Conservation (phyloP, 192 early-diverging fungal species). For the Coemansia sp. region DNA sequence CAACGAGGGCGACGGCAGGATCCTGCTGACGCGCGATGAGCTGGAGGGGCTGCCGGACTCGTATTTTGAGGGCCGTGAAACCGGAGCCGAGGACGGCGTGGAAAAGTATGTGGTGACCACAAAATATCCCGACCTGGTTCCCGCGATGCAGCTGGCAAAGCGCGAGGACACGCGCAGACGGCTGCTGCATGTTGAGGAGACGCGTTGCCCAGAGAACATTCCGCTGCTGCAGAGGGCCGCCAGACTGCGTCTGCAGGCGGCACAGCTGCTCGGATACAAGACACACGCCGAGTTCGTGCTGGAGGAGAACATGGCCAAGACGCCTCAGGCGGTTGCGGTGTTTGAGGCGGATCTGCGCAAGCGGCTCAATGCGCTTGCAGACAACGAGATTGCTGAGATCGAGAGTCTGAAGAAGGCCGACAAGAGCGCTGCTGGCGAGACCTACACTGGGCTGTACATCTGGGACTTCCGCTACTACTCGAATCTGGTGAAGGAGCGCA, state of each 20-base stretch:
- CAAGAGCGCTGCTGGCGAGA: slow-evolving; percentile 48
- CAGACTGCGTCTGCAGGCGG: slow-evolving; percentile 56
- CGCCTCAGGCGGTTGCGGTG: slow-evolving; percentile 59
- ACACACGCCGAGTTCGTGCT: slow-evolving; percentile 71
- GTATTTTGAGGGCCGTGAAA: slow-evolving; percentile 65
- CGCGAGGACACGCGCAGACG: slow-evolving; percentile 58
- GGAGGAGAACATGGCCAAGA: slow-evolving; percentile 85
- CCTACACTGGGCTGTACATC: slow-evolving; percentile 64
- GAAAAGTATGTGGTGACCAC: slow-evolving; percentile 69
- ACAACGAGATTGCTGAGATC: slow-evolving; percentile 62
- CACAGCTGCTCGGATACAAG: slow-evolving; percentile 67
- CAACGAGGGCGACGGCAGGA: slow-evolving; percentile 65
- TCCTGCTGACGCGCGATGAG: slow-evolving; percentile 58
- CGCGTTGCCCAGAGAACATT: slow-evolving; percentile 64
- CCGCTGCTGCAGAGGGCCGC: slow-evolving; percentile 62
- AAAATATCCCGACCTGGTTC: slow-evolving; percentile 65
- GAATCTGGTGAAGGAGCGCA: slow-evolving; percentile 68
- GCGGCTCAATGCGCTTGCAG: slow-evolving; percentile 60
- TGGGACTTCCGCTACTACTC: slow-evolving; percentile 81
- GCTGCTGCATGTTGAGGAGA: slow-evolving; percentile 56
- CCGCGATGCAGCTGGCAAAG: slow-evolving; percentile 56
- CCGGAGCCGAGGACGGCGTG: slow-evolving; percentile 61
- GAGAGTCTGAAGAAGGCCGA: slow-evolving; percentile 64
- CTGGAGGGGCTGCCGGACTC: slow-evolving; percentile 73
- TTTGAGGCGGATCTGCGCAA: slow-evolving; percentile 67